phyloP scores from a whole-genome alignment of 78 protist genomes.

The Dictyostelium capitatum region DNA sequence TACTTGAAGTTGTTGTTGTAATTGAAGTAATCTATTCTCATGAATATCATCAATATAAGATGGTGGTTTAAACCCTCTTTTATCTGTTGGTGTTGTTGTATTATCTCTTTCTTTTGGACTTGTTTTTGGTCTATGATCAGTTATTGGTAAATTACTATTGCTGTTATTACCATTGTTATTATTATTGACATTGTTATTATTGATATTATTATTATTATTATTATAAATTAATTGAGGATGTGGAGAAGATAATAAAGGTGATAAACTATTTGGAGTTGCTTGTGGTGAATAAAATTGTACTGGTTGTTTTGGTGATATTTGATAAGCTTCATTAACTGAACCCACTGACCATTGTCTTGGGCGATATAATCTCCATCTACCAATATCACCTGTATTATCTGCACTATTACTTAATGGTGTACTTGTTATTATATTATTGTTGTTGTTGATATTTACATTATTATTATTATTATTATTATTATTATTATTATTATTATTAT shows the following conservation, averaged over 20 bases:
- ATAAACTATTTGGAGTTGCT: background rate
- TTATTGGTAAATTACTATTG: background rate
- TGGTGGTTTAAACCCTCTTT: background rate
- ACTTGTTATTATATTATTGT: background rate
- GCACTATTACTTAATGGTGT: background rate
- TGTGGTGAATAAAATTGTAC: background rate
- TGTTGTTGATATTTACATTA: background rate
- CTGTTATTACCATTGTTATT: background rate
- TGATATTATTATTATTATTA: background rate
- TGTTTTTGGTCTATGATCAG: background rate
- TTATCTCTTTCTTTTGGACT: background rate
- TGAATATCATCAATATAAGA: background rate
- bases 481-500: conserved; percentile 18
- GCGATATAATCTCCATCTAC: background rate
- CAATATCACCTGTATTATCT: background rate
- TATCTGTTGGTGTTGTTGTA: too few species aligned
- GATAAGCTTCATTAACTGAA: background rate
- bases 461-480: conserved; percentile 28
- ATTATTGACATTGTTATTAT: background rate
- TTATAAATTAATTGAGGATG: background rate
- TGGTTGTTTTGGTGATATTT: background rate
- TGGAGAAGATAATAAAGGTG: background rate
- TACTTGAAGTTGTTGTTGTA: background rate
- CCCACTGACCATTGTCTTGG: background rate
- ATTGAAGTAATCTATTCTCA: background rate